A percentile compares a stretch with the other conserved stretches of the same genome.
phyloP scores from a whole-genome alignment of 495 filamentous ascomycete species.

The Aspergillus steynii region DNA sequence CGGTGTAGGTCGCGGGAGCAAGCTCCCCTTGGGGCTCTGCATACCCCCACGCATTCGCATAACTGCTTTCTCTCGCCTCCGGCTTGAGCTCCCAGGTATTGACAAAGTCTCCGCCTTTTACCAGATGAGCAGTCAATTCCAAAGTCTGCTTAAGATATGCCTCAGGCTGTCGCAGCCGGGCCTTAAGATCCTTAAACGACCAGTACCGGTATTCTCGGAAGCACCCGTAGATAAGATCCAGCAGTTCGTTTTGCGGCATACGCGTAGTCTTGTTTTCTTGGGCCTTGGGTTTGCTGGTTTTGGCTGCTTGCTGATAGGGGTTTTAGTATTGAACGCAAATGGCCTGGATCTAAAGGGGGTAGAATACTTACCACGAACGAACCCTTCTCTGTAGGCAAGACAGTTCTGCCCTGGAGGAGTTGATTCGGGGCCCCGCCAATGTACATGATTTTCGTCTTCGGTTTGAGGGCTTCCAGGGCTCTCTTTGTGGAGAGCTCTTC shows the following conservation, averaged over 20 bases:
- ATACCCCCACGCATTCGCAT: constrained; percentile 40
- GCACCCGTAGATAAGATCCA: constrained; percentile 76
- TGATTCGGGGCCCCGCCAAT: constrained; percentile 42
- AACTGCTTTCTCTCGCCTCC: constrained; percentile 63
- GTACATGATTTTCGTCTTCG: constrained; percentile 54
- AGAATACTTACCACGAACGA: constrained; percentile 44
- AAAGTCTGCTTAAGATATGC: constrained; percentile 84
- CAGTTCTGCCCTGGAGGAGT: constrained; percentile 37
- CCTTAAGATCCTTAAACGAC: constrained; percentile 79
- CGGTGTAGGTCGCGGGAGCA: constrained; percentile 42
- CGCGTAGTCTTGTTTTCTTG: constrained; percentile 82
- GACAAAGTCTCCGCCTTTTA: constrained; percentile 77
- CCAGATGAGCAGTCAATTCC: constrained; percentile 76
- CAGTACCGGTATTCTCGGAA: constrained; percentile 87
- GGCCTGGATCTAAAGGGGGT: background rate
- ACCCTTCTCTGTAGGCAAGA: constrained; percentile 36
- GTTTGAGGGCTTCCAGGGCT: constrained; percentile 62
- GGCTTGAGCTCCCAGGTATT: constrained; percentile 80
- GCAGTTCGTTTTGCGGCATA: constrained; percentile 80
- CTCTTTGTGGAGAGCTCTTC: constrained; percentile 58
- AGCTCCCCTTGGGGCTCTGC: constrained; percentile 47
- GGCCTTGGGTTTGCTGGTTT: constrained; percentile 40
- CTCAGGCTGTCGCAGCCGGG: constrained; percentile 77
- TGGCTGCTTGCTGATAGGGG: constrained; percentile 36
- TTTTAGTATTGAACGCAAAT: constrained; percentile 16